These are phyloP conservation scores for Microstroma glucosiphilum DNA, from an alignment of 1,284 basidiomycete species.

Conservation along the genomic window DNA sequence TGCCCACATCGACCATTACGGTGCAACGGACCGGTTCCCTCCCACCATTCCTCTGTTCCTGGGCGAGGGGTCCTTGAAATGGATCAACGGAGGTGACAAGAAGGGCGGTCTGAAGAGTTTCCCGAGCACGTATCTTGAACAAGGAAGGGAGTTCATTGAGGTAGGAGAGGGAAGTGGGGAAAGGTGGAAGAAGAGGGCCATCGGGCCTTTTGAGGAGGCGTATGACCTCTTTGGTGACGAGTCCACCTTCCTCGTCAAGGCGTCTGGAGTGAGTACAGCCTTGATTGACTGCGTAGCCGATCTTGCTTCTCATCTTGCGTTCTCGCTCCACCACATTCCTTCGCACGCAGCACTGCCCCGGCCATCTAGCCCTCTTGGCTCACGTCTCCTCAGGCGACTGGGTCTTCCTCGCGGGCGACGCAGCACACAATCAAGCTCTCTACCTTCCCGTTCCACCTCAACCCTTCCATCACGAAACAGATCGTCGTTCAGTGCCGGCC, in stretches of 20 bases:
- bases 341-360: constrained; percentile 16
- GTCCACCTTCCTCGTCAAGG: constrained; percentile 9
- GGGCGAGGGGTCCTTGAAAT: constrained; percentile 14
- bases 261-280: constrained; percentile 14
- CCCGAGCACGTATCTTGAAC: constrained; percentile 13
- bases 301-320: not conserved
- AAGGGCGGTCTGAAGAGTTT: constrained; percentile 13
- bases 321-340: not conserved
- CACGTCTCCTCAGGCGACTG: constrained; percentile 7
- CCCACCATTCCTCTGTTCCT: constrained; percentile 15
- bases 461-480: constrained; percentile 7
- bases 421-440: constrained; percentile 19
- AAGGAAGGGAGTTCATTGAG: constrained; percentile 8
- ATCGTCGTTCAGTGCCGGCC: constrained; percentile 15
- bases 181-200: constrained; percentile 6
- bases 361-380: constrained; percentile 14
- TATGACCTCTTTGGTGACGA: constrained; percentile 19
- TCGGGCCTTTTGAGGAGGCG: constrained; percentile 17
- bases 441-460: constrained; percentile 17
- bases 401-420: constrained; percentile 14
- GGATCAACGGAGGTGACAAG: constrained; percentile 19
- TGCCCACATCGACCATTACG: constrained; percentile 19
- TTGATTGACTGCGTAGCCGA: not conserved
- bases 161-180: not conserved
- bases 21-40: constrained; percentile 16